Conservation (phyloP, 1,284 basidiomycete genomes). For the Pseudozyma sp. region DNA sequence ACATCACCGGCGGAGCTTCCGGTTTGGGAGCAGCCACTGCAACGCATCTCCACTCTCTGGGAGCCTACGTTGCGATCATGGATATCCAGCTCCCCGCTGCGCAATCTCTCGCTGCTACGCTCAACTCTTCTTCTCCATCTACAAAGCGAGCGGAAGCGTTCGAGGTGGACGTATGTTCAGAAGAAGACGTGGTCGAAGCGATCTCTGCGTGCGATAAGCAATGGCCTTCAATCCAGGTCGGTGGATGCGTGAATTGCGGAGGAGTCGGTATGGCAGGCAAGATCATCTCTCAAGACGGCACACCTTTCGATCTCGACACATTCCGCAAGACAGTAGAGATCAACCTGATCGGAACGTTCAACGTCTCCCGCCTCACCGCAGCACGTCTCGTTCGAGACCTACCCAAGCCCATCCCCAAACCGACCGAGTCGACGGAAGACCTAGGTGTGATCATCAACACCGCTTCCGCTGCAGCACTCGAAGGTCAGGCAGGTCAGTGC, state of each 20-base stretch:
- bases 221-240: constrained; percentile 55
- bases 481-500: constrained; percentile 69
- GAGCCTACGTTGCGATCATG: constrained; percentile 60
- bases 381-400: constrained; percentile 59
- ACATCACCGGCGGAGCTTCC: constrained; percentile 62
- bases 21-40: constrained; percentile 67
- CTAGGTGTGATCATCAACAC: constrained; percentile 69
- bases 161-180: constrained; percentile 63
- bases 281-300: constrained; percentile 61
- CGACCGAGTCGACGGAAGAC: constrained; percentile 52
- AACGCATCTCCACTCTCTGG: constrained; percentile 40
- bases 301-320: constrained; percentile 64
- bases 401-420: constrained; percentile 42
- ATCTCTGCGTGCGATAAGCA: constrained; percentile 49
- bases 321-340: constrained; percentile 64
- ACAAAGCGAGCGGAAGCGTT: constrained; percentile 39
- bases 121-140: constrained; percentile 21
- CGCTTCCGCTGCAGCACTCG: constrained; percentile 64
- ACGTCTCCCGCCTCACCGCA: constrained; percentile 67
- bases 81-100: constrained; percentile 55
- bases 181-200: constrained; percentile 56
- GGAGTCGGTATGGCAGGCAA: constrained; percentile 69
- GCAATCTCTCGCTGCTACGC: constrained; percentile 22
- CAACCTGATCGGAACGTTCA: constrained; percentile 66
- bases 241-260: constrained; percentile 68